Evolutionary conservation across 495 filamentous ascomycete genomes (phyloP).

Genomic region (Clavariopsis aquatica): DNA sequence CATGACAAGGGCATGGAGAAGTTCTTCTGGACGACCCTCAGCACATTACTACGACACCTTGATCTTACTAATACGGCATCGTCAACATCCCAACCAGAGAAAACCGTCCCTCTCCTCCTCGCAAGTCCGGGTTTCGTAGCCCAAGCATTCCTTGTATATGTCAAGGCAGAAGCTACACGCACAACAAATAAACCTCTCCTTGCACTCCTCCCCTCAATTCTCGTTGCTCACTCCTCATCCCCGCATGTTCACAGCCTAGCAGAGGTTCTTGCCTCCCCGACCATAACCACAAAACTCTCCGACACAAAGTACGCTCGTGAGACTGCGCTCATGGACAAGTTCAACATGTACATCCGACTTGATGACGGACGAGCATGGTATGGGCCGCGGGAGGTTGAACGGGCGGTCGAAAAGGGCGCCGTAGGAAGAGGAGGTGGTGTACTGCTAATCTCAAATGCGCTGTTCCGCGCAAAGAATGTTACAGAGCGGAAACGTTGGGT

Average conservation of each 20-base stretch:
- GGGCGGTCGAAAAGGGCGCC: constrained; percentile 83
- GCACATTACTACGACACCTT: constrained; percentile 74
- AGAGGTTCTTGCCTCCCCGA: constrained; percentile 77
- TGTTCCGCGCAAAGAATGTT: constrained; percentile 86
- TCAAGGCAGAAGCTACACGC: constrained; percentile 69
- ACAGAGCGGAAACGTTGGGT: constrained; percentile 79
- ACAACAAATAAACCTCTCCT: constrained; percentile 57
- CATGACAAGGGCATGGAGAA: constrained; percentile 63
- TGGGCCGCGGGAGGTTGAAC: constrained; percentile 79
- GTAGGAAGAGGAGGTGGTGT: constrained; percentile 83
- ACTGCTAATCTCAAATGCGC: constrained; percentile 77
- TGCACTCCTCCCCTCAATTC: constrained; percentile 51
- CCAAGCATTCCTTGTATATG: constrained; percentile 74
- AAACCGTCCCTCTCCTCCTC: constrained; percentile 66
- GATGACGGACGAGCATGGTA: constrained; percentile 94
- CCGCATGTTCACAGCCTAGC: constrained; percentile 83
- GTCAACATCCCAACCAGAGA: constrained; percentile 50
- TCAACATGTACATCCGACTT: constrained; percentile 73
- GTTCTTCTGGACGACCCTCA: constrained; percentile 78
- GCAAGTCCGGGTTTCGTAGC: constrained; percentile 90
- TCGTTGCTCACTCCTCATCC: constrained; percentile 80
- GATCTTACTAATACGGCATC: constrained; percentile 62
- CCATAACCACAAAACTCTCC: constrained; percentile 71
- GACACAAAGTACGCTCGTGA: constrained; percentile 87
- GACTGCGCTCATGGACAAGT: constrained; percentile 81